Evolutionary conservation across 176 grass and related monocot species (phyloP), one percentile per base, ranked within the genome.

Genomic region (Thalia dealbata): DNA sequence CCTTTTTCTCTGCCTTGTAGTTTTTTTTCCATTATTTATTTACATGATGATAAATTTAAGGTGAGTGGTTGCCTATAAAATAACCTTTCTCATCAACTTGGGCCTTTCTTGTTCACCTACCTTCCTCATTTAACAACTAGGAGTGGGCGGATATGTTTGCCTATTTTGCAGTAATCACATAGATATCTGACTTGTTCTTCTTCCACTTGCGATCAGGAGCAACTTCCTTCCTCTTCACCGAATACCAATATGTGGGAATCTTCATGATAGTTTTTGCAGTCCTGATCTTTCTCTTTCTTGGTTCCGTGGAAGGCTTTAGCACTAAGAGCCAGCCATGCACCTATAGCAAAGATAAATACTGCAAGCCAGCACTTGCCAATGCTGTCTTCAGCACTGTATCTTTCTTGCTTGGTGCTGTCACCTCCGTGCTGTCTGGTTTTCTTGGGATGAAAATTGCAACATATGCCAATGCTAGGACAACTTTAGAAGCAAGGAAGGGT

Each of bases 261-360:
- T 72, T 72, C 70, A 72, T 72, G 70, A 48, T 35, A 22, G 19
- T 68, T 42, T 68, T 68, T 12, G 65, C 65, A 5, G 21, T 72
- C 14, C 70, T 72, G 70, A 52, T 72, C 44, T 72, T 72, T 45
- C 70, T 72, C 14, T 72, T 72, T 52, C 70, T 72, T 52, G 70
- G 44, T 29, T 72, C 70, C 14, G 69, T 68, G 16, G 65, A 68
- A 68, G 65, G 65, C 32, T 68, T 68, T 45, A 68, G 65, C 38
- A 68, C 65, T 10, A 68, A 68, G 43, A n/a, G 19, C 8, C 65
- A 68, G 65, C 65, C 65, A 68, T 68, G 65, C 35, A 68, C 65
- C 35, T 68, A 68, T 43, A 68, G 65, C 65, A 68, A 68, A 35
- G 65, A 68, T 68, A 68, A 68, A 35, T 68, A 68, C 65, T 68